Base-by-base conservation (phyloP, 2,329 filamentous ascomycete species). In the Penicillium crustosum region DNA sequence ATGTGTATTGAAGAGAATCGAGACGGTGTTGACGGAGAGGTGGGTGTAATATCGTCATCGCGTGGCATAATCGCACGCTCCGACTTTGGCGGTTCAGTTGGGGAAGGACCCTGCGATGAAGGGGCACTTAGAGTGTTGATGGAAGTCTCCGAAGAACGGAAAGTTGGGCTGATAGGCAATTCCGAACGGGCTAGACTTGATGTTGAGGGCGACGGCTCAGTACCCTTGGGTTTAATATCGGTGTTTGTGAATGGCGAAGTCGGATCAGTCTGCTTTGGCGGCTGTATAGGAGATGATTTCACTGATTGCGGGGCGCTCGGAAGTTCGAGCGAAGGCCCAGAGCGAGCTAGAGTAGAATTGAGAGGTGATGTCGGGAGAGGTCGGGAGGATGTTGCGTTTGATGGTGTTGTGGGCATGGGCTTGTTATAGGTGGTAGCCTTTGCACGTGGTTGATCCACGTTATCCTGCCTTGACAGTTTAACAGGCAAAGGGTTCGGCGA, bases 351-450 rank as follows among this genome's bases (percentile, higher is more conserved):
- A 31, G 70, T 66, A 17, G 71, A 71, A 21, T 75, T 74, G 25
- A 74, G 71, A 7, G 71, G 71, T 19, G 75, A 64, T 6, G 65
- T 62, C 7, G 72, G 74, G 39, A 67, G 62, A 9, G 71, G 54
- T 17, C 74, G 68, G 33, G 67, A 69, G 15, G 65, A 60, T 21
- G 65, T 61, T 38, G 62, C 61, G 25, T 43, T 51, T 44, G 59
- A 45, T 17, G 45, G 44, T 17, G n/a, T n/a, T 23, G 50, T 27
- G 21, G 25, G 23, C 12, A 13, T 35, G 8, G 15, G 35, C 2
- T 31, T 49, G 10, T 15, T 25, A 23, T 31, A 35, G 7, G 44
- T 41, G 19, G 31, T 17, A 17, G 35, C 21, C 4, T 49, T 27
- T 41, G 19, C 6, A 7, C 7, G n/a, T 38, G 13, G 13, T 21